Base-by-base conservation (phyloP, 2,329 filamentous ascomycete genomes). In the Xylaria sp. region DNA sequence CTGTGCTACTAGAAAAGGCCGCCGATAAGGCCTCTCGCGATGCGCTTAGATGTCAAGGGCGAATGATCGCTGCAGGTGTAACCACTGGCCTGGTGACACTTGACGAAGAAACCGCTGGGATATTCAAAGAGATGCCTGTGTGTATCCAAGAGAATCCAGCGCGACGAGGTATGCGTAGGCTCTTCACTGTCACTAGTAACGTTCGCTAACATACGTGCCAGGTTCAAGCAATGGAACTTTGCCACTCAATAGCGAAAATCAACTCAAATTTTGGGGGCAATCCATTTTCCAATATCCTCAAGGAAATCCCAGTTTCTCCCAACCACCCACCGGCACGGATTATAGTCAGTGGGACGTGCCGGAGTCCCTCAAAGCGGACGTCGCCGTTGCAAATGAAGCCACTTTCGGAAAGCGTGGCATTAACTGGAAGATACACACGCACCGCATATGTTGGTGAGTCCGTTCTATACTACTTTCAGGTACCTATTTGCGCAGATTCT, bases 401-500 rank as follows among this genome's bases (percentile, higher is more conserved):
- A 89, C 89, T 69, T 90, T 89, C 70, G 89, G 88, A 9, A 81
- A 83, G 55, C 84, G 84, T 22, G 83, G 84, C 36, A 82, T 81
- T 13, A 74, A 78, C 49, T 90, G 86, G 87, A 83, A 86, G 68
- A 84, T 89, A 77, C 84, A 85, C 63, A 86, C 89, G 73, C 85
- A 89, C 73, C 83, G 89, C 5, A 87, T 91, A 65, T 91, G 89
- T 83, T 91, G 89, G 89, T 90, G 76, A 76, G 85, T 79, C 25
- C 17, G 2, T 29, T 20, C 42, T 17, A 55, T 51, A 1, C 29
- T 59, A 55, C 25, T n/a, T 55, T 5, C 6, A 44, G 17, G 27
- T 42, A 1, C 5, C 20, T 10, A 11, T 45, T 33, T 38, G 2
- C 20, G 2, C 49, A 2, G 17, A 42, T 38, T 20, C 9, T 11